A percentile compares a stretch with the other conserved stretches of the same genome.
These are phyloP conservation scores for Cystoderma amianthinum DNA, from an alignment of 768 basidiomycete genomes.

Conservation along the genomic window DNA sequence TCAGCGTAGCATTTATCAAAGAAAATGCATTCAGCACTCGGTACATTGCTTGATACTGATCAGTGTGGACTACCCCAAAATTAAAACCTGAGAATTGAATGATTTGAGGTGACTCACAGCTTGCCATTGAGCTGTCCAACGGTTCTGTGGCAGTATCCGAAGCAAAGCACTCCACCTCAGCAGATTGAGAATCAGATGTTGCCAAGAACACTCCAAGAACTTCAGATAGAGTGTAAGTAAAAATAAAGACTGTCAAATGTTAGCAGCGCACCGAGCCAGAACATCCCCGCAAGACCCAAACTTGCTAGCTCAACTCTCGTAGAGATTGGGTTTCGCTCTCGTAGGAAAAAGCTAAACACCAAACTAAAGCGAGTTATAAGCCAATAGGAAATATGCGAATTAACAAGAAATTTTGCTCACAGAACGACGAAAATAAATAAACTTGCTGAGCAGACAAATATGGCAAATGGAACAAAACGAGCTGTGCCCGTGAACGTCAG, in stretches of 20 bases:
- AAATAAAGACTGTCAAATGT: not conserved
- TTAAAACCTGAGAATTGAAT: conserved; percentile 7
- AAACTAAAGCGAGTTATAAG: conserved; percentile 31
- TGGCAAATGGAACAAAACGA: conserved; percentile 81
- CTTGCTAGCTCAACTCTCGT: conserved; percentile 71
- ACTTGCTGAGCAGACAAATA: conserved; percentile 72
- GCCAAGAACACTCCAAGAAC: conserved; percentile 70
- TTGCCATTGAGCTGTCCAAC: conserved; percentile 50
- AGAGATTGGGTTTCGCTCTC: conserved; percentile 69
- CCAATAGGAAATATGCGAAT: not conserved
- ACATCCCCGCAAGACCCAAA: conserved; percentile 62
- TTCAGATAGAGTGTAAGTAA: conserved; percentile 20
- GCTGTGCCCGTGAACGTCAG: conserved; percentile 39
- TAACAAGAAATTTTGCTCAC: conserved; percentile 30
- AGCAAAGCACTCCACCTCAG: conserved; percentile 79
- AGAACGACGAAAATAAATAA: conserved; percentile 61
- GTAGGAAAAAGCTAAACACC: conserved; percentile 55
- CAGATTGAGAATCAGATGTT: conserved; percentile 70
- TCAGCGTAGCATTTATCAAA: conserved; percentile 65
- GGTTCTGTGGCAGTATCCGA: conserved; percentile 40
- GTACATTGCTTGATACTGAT: conserved; percentile 87
- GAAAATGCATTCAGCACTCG: conserved; percentile 77
- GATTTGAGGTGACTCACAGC: conserved; percentile 42
- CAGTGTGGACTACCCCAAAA: conserved; percentile 58
- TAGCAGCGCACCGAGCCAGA: conserved; percentile 65